A percentile compares a stretch with the other conserved stretches of the same genome.
Conservation (phyloP, 768 basidiomycete genomes). For the Kwoniella heveanensis region DNA sequence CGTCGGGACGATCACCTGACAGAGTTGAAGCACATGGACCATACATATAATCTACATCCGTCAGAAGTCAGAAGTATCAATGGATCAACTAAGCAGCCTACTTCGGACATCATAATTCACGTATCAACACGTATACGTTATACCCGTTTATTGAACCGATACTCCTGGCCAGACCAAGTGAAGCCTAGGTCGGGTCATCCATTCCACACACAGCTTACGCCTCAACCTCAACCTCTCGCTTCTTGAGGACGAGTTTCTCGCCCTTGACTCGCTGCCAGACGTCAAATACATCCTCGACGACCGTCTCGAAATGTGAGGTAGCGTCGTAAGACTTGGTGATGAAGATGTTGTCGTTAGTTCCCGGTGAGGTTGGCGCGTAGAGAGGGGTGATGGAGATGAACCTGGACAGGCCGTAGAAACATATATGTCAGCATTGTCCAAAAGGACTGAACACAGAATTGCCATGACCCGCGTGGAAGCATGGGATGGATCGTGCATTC, state of each 20-base stretch:
- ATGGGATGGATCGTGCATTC: too few species aligned
- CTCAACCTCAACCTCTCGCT: constrained; percentile 53
- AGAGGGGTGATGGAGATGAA: constrained; percentile 86
- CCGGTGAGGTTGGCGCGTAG: constrained; percentile 83
- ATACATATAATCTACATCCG: constrained; percentile 18
- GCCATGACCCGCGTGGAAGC: too few species aligned
- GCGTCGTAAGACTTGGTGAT: constrained; percentile 98
- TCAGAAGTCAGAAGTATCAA: neutral
- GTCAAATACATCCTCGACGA: constrained; percentile 94
- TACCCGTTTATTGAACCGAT: neutral
- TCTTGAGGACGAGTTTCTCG: constrained; percentile 53
- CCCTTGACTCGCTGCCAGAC: constrained; percentile 83
- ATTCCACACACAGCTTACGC: constrained; percentile 34
- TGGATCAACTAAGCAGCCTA: neutral
- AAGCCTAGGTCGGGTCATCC: too few species aligned
- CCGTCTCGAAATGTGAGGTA: constrained; percentile 97
- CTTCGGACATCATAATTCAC: too few species aligned
- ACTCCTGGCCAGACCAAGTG: too few species aligned
- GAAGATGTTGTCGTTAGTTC: constrained; percentile 85
- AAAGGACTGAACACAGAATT: neutral
- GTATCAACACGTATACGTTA: too few species aligned
- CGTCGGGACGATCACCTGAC: too few species aligned
- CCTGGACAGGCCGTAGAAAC: constrained; percentile 59
- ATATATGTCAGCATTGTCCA: neutral
- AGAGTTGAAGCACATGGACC: neutral